phyloP scores from a whole-genome alignment of 2,329 filamentous ascomycete species.

The Penicillium sp. region DNA sequence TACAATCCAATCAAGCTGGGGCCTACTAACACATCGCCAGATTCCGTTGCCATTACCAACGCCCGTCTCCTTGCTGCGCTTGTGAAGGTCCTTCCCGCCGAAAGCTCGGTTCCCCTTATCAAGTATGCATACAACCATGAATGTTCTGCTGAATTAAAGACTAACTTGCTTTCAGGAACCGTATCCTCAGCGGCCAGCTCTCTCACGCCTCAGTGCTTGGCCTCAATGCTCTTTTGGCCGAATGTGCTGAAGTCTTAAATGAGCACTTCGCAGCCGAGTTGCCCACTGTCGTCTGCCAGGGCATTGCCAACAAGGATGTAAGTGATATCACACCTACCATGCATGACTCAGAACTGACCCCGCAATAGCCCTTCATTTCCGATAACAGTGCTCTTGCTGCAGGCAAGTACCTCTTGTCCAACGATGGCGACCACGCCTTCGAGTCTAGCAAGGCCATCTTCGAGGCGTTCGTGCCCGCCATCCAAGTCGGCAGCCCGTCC shows the following conservation, averaged over 20 bases:
- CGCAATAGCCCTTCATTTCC: constrained; percentile 70
- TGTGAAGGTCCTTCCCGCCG: constrained; percentile 78
- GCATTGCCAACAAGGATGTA: constrained; percentile 75
- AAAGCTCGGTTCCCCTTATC: constrained; percentile 63
- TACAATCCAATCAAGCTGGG: neutral
- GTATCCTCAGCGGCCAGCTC: constrained; percentile 76
- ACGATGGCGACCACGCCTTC: constrained; percentile 61
- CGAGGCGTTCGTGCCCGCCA: constrained; percentile 71
- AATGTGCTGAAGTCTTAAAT: constrained; percentile 71
- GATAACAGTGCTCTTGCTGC: constrained; percentile 88
- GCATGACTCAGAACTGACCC: constrained; percentile 17
- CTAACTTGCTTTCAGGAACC: constrained; percentile 61
- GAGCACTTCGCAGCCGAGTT: constrained; percentile 73
- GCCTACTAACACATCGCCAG: constrained; percentile 33
- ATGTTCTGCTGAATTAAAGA: neutral
- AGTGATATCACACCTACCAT: constrained; percentile 38
- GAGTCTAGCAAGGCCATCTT: constrained; percentile 80
- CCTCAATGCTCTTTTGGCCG: constrained; percentile 83
- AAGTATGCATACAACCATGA: constrained; percentile 45
- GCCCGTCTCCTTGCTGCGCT: constrained; percentile 87
- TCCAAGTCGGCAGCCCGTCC: constrained; percentile 74
- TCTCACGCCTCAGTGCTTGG: constrained; percentile 79
- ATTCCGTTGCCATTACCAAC: constrained; percentile 81
- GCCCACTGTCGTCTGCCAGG: constrained; percentile 74
- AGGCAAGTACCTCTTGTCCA: constrained; percentile 81